Percentiles rank a stretch among this genome's conserved stretches.
phyloP scores from a whole-genome alignment of 768 basidiomycete species.

The Mycena alexandri region DNA sequence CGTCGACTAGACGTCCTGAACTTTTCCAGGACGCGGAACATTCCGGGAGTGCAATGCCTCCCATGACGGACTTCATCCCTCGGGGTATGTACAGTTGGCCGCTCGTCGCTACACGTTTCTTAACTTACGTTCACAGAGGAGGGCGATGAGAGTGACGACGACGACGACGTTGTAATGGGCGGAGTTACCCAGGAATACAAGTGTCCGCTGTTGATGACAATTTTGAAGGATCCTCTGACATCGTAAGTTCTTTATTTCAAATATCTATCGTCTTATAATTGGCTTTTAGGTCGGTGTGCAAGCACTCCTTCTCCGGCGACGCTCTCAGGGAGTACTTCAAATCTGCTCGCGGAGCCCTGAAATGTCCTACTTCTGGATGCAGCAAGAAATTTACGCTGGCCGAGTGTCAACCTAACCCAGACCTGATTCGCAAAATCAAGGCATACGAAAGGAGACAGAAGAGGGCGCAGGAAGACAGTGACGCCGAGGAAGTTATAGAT shows the following conservation, averaged over 20 bases:
- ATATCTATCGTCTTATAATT: slow-evolving; percentile 16
- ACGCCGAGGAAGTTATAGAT: slow-evolving; percentile 72
- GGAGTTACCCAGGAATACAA: slow-evolving; percentile 86
- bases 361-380: slow-evolving; percentile 84
- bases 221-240: slow-evolving; percentile 80
- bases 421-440: slow-evolving; percentile 73
- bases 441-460: slow-evolving; percentile 62
- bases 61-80: slow-evolving; percentile 78
- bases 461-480: slow-evolving; percentile 63
- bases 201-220: slow-evolving; percentile 82
- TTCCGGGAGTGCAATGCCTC: slow-evolving; percentile 78
- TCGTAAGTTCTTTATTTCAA: slow-evolving; percentile 66
- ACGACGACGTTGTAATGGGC: slow-evolving; percentile 91
- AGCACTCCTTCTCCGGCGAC: slow-evolving; percentile 84
- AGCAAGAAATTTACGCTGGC: slow-evolving; percentile 65
- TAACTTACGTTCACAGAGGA: slow-evolving; percentile 64
- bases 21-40: slow-evolving; percentile 71
- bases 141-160: slow-evolving; percentile 85
- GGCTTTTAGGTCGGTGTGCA: slow-evolving; percentile 60
- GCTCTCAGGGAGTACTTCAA: slow-evolving; percentile 78
- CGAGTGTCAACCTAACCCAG: slow-evolving; percentile 67
- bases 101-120: slow-evolving; percentile 1
- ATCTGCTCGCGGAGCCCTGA: slow-evolving; percentile 48
- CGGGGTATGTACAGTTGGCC: slow-evolving; percentile 61
- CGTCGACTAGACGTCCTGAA: slow-evolving; percentile 3